Base-by-base conservation (phyloP, 1,284 basidiomycete genomes). In the Cystobasidiaceae sp. region DNA sequence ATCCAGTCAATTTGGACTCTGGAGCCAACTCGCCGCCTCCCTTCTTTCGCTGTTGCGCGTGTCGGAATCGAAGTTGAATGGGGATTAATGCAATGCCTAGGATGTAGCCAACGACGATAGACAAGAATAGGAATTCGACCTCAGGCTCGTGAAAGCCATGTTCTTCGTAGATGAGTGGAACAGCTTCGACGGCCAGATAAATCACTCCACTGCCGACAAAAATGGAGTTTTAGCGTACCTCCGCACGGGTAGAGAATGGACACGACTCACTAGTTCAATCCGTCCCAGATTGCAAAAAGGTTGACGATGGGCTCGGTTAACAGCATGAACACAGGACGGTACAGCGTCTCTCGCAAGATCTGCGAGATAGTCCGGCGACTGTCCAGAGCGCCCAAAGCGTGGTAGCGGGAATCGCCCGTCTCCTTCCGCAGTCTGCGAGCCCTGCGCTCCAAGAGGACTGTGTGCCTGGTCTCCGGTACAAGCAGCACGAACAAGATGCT, bases 381-480 rank as follows among this genome's bases (percentile, higher is more conserved):
- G 46, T 65, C 5, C 33, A 70, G 13, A 63, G 67, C 52, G 9
- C 50, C 49, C 21, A 64, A 39, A 17, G 64, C 67, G 41, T 59
- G 63, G 23, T 61, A 59, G 25, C 66, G 50, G 0, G 62, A 45
- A 54, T 72, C 67, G 19, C 71, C 71, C 0, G 63, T 68, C 27
- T 66, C 54, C 17, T 37, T 11, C 1, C 70, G 46, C 1, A 72
- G 23, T 15, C 50, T 54, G 3, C 45, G 37, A 0, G 72, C 71
- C 17, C 70, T 46, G 15, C 51, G 9, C 0, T 46, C 50, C 0
- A 72, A 33, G 0, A 73, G 39, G 5, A 72, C 68, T 2, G 69
- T 68, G n/a, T 66, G 44, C 44, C 71, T 68, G 8, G 72, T 73
- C 37, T 73, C 72, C 3, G 67, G 72, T 1, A 68, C 55, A 3